Conservation (phyloP, 345 rosid genomes). For the Odontarrhena argentea region DNA sequence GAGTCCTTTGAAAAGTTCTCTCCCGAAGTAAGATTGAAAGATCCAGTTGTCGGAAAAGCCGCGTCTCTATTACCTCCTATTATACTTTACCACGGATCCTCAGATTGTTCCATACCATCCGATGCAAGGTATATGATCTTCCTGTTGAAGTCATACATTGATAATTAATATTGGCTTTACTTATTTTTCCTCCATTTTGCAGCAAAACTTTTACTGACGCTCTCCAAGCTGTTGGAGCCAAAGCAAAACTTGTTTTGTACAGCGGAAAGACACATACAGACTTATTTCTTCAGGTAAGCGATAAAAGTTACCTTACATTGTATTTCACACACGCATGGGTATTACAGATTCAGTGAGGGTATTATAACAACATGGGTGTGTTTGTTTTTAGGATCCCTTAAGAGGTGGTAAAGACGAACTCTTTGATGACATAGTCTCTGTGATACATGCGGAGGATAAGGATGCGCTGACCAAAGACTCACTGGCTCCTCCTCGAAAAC, state of each 20-base stretch:
- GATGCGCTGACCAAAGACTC: conserved; percentile 70
- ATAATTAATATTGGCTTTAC: neutral
- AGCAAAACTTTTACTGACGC: conserved; percentile 67
- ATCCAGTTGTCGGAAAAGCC: conserved; percentile 58
- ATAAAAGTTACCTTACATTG: neutral
- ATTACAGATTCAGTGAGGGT: neutral
- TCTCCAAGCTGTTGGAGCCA: conserved; percentile 64
- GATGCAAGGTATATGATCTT: conserved; percentile 73
- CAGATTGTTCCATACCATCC: conserved; percentile 83
- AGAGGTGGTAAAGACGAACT: conserved; percentile 89
- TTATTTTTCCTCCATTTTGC: conserved; percentile 31
- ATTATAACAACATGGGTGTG: conserved; percentile 4
- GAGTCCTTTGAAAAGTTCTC: conserved; percentile 76
- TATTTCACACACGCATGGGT: conserved; percentile 2
- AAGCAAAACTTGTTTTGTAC: conserved; percentile 63
- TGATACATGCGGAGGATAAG: conserved; percentile 63
- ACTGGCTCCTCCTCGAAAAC: conserved; percentile 75
- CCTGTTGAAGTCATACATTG: conserved; percentile 4
- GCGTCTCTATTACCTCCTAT: conserved; percentile 72
- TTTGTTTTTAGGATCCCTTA: conserved; percentile 72
- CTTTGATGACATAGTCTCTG: conserved; percentile 70
- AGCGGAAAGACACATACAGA: conserved; percentile 92
- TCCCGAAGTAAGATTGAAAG: conserved; percentile 76
- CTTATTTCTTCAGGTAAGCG: conserved; percentile 84
- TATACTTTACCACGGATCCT: conserved; percentile 83